These are phyloP conservation scores for Byssochlamys sp. DNA, from an alignment of 2,329 filamentous ascomycete genomes.

Conservation along the genomic window DNA sequence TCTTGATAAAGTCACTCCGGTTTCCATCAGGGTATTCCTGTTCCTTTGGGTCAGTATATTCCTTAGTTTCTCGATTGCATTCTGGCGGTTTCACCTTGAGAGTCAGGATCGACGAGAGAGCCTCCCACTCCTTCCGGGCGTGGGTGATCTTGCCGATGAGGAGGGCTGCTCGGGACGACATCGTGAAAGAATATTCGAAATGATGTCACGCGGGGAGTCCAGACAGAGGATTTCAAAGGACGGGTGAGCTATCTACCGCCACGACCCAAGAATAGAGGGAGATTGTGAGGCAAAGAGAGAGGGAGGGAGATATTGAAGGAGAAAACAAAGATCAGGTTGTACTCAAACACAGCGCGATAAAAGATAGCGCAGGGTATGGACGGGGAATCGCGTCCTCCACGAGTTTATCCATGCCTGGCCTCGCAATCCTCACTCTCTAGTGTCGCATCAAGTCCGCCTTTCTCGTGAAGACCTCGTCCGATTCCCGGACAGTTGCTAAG, in stretches of 20 bases:
- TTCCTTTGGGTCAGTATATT: background rate
- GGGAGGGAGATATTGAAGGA: background rate
- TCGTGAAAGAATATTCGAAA: conserved; percentile 10
- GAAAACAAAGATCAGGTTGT: background rate
- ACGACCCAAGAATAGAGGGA: background rate
- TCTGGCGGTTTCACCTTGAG: conserved; percentile 28
- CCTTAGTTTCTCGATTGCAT: background rate
- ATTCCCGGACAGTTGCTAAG: background rate
- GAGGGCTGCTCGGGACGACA: conserved; percentile 31
- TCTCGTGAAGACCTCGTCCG: background rate
- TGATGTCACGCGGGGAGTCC: conserved; percentile 1
- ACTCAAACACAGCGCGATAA: background rate
- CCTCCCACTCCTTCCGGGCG: conserved; percentile 35
- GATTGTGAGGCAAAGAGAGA: background rate
- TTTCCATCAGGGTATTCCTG: conserved; percentile 47
- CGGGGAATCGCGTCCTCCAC: background rate
- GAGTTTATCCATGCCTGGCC: background rate
- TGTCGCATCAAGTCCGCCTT: background rate
- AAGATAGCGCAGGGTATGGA: background rate
- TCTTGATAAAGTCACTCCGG: conserved; percentile 47
- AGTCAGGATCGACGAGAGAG: conserved; percentile 29
- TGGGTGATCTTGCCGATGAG: conserved; percentile 38
- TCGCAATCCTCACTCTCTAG: background rate
- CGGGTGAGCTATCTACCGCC: background rate
- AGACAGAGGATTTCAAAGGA: background rate